A percentile compares a stretch with the other conserved stretches of the same genome.
Evolutionary conservation across 257 asterid genomes (phyloP).

Genomic region (Jasminum sambac): DNA sequence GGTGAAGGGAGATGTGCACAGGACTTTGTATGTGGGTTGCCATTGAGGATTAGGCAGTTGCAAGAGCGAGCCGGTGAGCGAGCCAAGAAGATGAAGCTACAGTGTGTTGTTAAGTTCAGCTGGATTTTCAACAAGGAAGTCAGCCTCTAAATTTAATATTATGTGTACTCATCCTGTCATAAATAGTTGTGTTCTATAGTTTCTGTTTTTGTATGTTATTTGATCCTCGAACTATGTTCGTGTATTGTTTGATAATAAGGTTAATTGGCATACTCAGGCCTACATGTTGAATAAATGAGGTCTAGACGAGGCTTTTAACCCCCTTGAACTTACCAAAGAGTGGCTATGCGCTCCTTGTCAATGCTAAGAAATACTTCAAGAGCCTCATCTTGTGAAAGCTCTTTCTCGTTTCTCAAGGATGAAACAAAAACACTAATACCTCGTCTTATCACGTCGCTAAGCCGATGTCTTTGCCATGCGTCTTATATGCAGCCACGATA

Average conservation of each 20-base stretch:
- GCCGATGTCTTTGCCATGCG: neutral
- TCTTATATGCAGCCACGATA: slow-evolving; percentile 1
- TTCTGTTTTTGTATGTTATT: neutral
- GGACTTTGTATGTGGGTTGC: slow-evolving; percentile 37
- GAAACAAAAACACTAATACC: neutral
- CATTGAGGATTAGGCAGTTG: slow-evolving; percentile 21
- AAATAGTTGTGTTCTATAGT: neutral
- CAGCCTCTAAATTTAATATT: neutral
- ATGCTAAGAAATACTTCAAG: neutral
- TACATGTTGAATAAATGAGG: no score
- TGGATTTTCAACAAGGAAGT: slow-evolving; percentile 37
- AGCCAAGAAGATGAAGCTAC: slow-evolving; percentile 21
- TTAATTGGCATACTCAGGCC: no score
- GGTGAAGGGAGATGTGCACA: slow-evolving; percentile 32
- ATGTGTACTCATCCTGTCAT: neutral
- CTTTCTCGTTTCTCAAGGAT: neutral
- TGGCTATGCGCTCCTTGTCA: neutral
- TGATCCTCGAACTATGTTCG: neutral
- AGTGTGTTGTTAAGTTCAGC: slow-evolving; percentile 19
- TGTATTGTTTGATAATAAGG: neutral
- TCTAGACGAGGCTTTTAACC: no score
- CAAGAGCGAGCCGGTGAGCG: slow-evolving; percentile 24
- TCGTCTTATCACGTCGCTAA: neutral
- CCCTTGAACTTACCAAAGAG: neutral
- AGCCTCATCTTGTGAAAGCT: neutral